Conservation (phyloP, 2,329 filamentous ascomycete species). For the Fusarium palustre region DNA sequence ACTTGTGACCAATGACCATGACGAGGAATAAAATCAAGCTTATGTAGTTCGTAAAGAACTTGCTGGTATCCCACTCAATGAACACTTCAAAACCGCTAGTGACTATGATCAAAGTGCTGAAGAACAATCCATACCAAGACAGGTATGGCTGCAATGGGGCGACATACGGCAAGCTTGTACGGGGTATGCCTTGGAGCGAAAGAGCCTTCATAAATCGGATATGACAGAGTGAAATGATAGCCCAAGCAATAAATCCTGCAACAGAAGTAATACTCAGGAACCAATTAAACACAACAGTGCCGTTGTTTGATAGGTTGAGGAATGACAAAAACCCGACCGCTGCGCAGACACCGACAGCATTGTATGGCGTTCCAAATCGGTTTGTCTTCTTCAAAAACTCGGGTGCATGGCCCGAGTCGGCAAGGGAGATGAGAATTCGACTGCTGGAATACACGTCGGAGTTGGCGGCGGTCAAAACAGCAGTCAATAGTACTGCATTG, state of each 20-base stretch:
- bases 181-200: slow-evolving; percentile 58
- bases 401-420: slow-evolving; percentile 74
- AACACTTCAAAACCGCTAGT: slow-evolving; percentile 41
- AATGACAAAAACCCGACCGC: slow-evolving; percentile 74
- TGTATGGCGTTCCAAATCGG: slow-evolving; percentile 69
- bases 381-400: slow-evolving; percentile 69
- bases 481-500: slow-evolving; percentile 75
- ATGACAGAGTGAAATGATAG: slow-evolving; percentile 68
- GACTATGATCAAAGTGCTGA: slow-evolving; percentile 31
- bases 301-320: slow-evolving; percentile 73
- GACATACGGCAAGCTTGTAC: slow-evolving; percentile 60
- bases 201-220: slow-evolving; percentile 70
- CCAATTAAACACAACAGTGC: slow-evolving; percentile 75
- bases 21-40: slow-evolving; percentile 35
- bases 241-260: slow-evolving; percentile 70
- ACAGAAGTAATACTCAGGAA: slow-evolving; percentile 77
- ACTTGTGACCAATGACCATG: slow-evolving; percentile 36
- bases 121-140: slow-evolving; percentile 45
- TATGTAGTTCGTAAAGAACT: slow-evolving; percentile 38
- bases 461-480: slow-evolving; percentile 71
- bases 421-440: slow-evolving; percentile 76
- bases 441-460: slow-evolving; percentile 74
- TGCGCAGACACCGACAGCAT: slow-evolving; percentile 64
- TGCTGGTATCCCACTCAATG: slow-evolving; percentile 29
- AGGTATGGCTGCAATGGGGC: slow-evolving; percentile 71